A percentile compares a stretch with the other conserved stretches of the same genome.
Evolutionary conservation across 2,329 filamentous ascomycete genomes (phyloP).

Genomic region (Blumeria hordei): DNA sequence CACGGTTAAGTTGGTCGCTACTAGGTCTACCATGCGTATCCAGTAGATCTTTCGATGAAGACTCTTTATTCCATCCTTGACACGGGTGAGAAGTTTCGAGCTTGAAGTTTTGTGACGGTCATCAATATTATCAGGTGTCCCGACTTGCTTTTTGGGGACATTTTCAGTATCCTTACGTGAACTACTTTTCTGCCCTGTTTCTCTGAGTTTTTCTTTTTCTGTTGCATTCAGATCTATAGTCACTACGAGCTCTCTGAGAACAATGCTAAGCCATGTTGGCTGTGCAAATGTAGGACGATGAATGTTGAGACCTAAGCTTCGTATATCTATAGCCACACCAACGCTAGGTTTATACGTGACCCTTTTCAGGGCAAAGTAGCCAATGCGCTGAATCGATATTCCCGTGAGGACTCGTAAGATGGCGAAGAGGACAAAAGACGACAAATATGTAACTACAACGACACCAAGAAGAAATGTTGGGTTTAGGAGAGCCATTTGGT

Average conservation of each 20-base stretch:
- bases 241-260: slow-evolving; percentile 63
- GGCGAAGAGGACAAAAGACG: slow-evolving; percentile 81
- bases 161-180: slow-evolving; percentile 11
- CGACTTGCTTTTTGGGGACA: slow-evolving; percentile 7
- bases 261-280: slow-evolving; percentile 85
- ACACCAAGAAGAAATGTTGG: slow-evolving; percentile 73
- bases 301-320: slow-evolving; percentile 65
- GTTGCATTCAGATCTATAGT: slow-evolving; percentile 55
- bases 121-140: slow-evolving; percentile 8
- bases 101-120: slow-evolving; percentile 48
- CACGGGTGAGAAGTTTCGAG: slow-evolving; percentile 38
- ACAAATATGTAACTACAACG: slow-evolving; percentile 65
- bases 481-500: slow-evolving; percentile 36
- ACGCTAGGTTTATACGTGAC: slow-evolving; percentile 76
- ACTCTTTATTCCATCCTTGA: slow-evolving; percentile 69
- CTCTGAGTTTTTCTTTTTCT: slow-evolving; percentile 19
- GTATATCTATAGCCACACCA: slow-evolving; percentile 72
- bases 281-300: slow-evolving; percentile 92
- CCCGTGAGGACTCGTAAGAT: slow-evolving; percentile 80
- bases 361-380: slow-evolving; percentile 74
- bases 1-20: slow-evolving; percentile 57
- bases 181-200: slow-evolving; percentile 8
- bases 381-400: slow-evolving; percentile 83
- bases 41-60: slow-evolving; percentile 72
- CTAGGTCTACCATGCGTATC: slow-evolving; percentile 72